Base-by-base conservation (phyloP, 495 filamentous ascomycete species). In the Penicillium simplicissimum region DNA sequence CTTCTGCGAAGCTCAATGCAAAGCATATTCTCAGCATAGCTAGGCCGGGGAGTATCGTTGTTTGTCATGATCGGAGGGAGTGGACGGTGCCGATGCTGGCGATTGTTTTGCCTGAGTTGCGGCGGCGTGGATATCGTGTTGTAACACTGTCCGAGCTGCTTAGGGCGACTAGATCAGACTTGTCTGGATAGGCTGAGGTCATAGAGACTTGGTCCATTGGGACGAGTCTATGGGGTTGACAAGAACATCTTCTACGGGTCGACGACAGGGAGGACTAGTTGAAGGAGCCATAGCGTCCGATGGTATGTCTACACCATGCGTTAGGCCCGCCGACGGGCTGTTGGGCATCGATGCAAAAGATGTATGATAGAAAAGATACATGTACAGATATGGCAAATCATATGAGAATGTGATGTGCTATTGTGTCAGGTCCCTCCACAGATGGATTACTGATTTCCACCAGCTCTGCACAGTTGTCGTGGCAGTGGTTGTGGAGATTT, bases 1-100 rank as follows among this genome's bases (percentile, higher is more conserved):
- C 74, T 21, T 87, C 79, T 66, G 75, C 81, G 69, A 79, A 79
- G 63, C 55, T 93, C 56, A 96, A 96, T 78, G 87, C 89, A n/a
- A 79, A 76, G 55, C 91, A 95, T 79, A 81, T 96, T 4, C 68
- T 94, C 65, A 90, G 88, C 69, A 91, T 92, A 88, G 72, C 91
- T 31, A 71, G 79, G 47, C 87, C 89, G 0, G 92, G 92, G 1
- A 88, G 85, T 45, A 85, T 96, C 43, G 87, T 96, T 43, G 85
- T 96, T 23, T 90, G 89, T 66, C 92, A 96, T 76, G 92, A 96
- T 79, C 70, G 91, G 64, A 82, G 91, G 69, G 75, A 79, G 51
- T 96, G 91, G 89, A 93, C 91, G 28, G 76, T 79, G 64, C 87
- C 89, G 0, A 93, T 94, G 89, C 68, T 96, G 70, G 73, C 75